phyloP scores from a whole-genome alignment of 2,329 filamentous ascomycete genomes.

The Endoconidiophora laricicola region DNA sequence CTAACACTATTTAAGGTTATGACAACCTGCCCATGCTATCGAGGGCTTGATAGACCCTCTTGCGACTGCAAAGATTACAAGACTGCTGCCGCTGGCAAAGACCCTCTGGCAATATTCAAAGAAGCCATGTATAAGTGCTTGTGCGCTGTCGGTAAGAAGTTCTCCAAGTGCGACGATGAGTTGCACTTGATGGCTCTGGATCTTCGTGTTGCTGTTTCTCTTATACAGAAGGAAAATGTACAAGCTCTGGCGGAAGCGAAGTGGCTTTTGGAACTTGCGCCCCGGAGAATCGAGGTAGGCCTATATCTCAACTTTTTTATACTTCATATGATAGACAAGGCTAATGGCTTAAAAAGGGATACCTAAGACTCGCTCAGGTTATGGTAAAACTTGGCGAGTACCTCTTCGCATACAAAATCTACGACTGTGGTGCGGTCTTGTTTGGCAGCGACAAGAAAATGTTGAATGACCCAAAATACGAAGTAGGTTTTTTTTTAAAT shows the following conservation, averaged over 20 bases:
- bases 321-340: neutral
- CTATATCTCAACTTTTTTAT: neutral
- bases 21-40: slow-evolving; percentile 20
- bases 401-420: slow-evolving; percentile 25
- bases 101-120: slow-evolving; percentile 19
- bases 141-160: slow-evolving; percentile 22
- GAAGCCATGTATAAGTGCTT: slow-evolving; percentile 26
- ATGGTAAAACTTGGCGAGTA: slow-evolving; percentile 22
- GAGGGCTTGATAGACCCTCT: slow-evolving; percentile 21
- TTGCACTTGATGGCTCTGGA: slow-evolving; percentile 26
- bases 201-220: slow-evolving; percentile 23
- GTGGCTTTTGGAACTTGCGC: slow-evolving; percentile 28
- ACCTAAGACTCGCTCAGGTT: slow-evolving; percentile 26
- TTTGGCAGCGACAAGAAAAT: slow-evolving; percentile 12
- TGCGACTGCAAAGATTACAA: slow-evolving; percentile 26
- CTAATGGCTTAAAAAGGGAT: slow-evolving; percentile 20
- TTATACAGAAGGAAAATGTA: slow-evolving; percentile 23
- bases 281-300: slow-evolving; percentile 24
- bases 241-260: slow-evolving; percentile 25
- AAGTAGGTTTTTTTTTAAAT: neutral
- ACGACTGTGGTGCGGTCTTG: slow-evolving; percentile 19
- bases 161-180: slow-evolving; percentile 24
- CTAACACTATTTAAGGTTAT: neutral
- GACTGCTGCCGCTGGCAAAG: slow-evolving; percentile 16
- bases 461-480: neutral